Evolutionary conservation across 2,329 filamentous ascomycete species (phyloP).

Genomic region (Aspergillus ustus): DNA sequence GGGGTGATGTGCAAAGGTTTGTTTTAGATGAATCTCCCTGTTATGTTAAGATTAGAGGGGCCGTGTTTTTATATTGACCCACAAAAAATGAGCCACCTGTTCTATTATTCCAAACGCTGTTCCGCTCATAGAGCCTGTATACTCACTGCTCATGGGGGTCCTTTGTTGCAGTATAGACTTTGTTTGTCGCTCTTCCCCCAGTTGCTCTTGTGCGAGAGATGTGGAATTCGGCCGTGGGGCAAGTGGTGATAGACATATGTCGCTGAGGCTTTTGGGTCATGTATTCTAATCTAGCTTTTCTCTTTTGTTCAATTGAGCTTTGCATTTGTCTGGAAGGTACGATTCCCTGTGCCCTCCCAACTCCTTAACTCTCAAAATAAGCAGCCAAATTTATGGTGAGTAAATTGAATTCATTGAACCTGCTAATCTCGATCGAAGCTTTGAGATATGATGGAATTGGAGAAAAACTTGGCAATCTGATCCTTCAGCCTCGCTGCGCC

Average conservation of each 20-base stretch:
- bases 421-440: background rate
- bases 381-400: background rate
- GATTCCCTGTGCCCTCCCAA: background rate
- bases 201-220: constrained; percentile 9
- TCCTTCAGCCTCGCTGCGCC: background rate
- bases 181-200: constrained; percentile 21
- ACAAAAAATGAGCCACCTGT: constrained; percentile 38
- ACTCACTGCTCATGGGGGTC: constrained; percentile 19
- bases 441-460: background rate
- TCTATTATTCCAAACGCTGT: constrained; percentile 21
- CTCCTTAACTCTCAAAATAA: background rate
- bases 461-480: background rate
- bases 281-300: constrained; percentile 18
- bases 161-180: constrained; percentile 27
- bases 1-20: constrained; percentile 26
- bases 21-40: constrained; percentile 40
- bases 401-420: background rate
- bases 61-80: constrained; percentile 46
- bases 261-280: constrained; percentile 14
- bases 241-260: constrained; percentile 10
- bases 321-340: background rate
- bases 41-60: constrained; percentile 43
- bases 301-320: constrained; percentile 16
- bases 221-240: constrained; percentile 6
- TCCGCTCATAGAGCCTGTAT: constrained; percentile 25